A percentile compares a stretch with the other conserved stretches of the same genome.
phyloP scores from a whole-genome alignment of 106 monocot species.

The Acorus calamus region DNA sequence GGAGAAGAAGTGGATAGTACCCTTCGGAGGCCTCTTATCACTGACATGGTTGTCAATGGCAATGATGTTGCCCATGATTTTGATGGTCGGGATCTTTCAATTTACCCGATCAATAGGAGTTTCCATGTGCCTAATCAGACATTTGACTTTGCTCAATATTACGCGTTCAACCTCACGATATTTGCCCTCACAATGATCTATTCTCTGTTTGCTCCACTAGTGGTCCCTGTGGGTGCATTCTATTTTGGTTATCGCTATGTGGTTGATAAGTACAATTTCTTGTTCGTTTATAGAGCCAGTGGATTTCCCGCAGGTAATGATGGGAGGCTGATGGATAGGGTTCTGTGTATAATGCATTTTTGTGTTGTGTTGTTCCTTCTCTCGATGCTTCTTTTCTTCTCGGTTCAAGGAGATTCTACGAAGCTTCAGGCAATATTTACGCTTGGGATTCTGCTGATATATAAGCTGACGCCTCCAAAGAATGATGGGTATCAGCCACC shows the following conservation, averaged over 20 bases:
- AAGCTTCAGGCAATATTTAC: slow-evolving; percentile 95
- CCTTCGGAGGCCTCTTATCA: slow-evolving; percentile 54
- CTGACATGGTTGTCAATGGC: slow-evolving; percentile 40
- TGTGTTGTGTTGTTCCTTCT: slow-evolving; percentile 82
- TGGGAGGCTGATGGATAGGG: slow-evolving; percentile 92
- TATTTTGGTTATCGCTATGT: slow-evolving; percentile 93
- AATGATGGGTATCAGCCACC: slow-evolving; percentile 63
- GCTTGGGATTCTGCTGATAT: slow-evolving; percentile 73
- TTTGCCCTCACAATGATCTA: slow-evolving; percentile 96
- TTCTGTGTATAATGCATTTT: slow-evolving; percentile 91
- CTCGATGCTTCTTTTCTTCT: slow-evolving; percentile 86
- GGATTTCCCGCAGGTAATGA: slow-evolving; percentile 93
- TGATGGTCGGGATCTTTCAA: slow-evolving; percentile 60
- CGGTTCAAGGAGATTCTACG: slow-evolving; percentile 72
- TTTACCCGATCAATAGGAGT: slow-evolving; percentile 76
- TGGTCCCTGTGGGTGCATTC: slow-evolving; percentile 83
- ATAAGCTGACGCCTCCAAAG: slow-evolving; percentile 62
- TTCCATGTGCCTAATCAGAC: slow-evolving; percentile 89
- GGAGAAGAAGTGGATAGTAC: slow-evolving; percentile 22
- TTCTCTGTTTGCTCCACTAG: slow-evolving; percentile 85
- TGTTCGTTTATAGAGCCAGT: slow-evolving; percentile 92
- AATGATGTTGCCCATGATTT: slow-evolving; percentile 44
- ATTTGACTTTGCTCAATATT: slow-evolving; percentile 98
- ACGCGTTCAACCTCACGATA: slow-evolving; percentile 95
- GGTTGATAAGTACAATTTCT: slow-evolving; percentile 98